phyloP scores from a whole-genome alignment of 305 asterid genomes.

The Ruellia speciosa region DNA sequence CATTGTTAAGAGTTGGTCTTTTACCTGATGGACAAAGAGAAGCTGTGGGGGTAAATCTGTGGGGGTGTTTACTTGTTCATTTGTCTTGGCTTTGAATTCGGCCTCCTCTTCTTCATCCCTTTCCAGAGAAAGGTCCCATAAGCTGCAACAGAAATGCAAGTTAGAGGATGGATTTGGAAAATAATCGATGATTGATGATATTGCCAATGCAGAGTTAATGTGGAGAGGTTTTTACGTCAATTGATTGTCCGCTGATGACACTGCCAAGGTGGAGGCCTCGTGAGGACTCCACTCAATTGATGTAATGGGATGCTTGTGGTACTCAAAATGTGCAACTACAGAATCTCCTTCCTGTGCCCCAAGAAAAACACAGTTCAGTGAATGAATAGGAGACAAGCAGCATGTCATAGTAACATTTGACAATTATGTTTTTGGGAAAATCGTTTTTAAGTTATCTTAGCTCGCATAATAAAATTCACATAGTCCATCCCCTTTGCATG shows the following conservation, averaged over 20 bases:
- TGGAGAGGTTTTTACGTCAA: slow-evolving; percentile 37
- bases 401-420: too few relatives aligned
- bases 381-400: too few relatives aligned
- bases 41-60: slow-evolving; percentile 85
- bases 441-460: too few relatives aligned
- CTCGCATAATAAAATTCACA: too few relatives aligned
- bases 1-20: not conserved
- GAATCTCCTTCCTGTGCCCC: slow-evolving; percentile 63
- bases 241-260: slow-evolving; percentile 76
- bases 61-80: slow-evolving; percentile 75
- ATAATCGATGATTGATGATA: not conserved
- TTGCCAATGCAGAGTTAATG: not conserved
- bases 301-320: slow-evolving; percentile 89
- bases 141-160: slow-evolving; percentile 28
- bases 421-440: too few relatives aligned
- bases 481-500: too few relatives aligned
- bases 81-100: slow-evolving; percentile 61
- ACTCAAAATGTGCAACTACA: slow-evolving; percentile 69
- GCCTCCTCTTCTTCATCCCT: slow-evolving; percentile 93
- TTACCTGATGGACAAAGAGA: slow-evolving; percentile 87
- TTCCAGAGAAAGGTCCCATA: slow-evolving; percentile 92
- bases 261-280: slow-evolving; percentile 86
- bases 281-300: slow-evolving; percentile 95
- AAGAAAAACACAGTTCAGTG: not conserved
- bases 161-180: not conserved